Evolutionary conservation across 352 stramenopile genomes (phyloP), one percentile per base, ranked within the genome.

Genomic region (Globisporangium camurandrum): DNA sequence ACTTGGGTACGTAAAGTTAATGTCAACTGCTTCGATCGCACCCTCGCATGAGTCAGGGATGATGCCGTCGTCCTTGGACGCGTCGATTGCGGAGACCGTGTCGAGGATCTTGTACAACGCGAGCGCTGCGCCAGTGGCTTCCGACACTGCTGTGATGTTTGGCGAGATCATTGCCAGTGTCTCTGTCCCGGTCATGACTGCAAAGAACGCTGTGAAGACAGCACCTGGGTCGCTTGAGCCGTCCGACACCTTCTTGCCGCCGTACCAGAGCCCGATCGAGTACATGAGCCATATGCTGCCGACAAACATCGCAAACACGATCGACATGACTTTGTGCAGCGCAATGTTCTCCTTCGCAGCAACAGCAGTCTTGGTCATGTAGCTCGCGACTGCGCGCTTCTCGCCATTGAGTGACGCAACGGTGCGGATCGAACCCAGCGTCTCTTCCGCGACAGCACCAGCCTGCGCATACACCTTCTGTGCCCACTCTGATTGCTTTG

Each of bases 391-490:
- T 24, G 69, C 69, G 16, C 57, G 63, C 41, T 50, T 31, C 54
- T 80, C 71, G 16, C 48, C 66, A 28, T 78, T 80, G 19, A 72
- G 48, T 4, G 68, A 78, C 19, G 56, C 62, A n/a, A 93, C 79
- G 0, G 80, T 92, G 23, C 76, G 75, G 5, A 88, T 67, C 42
- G 88, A 91, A 40, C 70, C 64, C 24, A 91, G 60, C 1, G 72
- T 61, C 33, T 92, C 83, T 45, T 94, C 76, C 1, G 77, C 77
- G n/a, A 92, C 52, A 0, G 75, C 69, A 24, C 80, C 81, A 24
- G 76, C 80, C 42, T 87, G 64, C 16, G 58, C 69, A 43, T 88
- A 88, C 40, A 73, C 78, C 24, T 86, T n/a, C 64, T 11, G 84
- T 67, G 24, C 65, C 67, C 5, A n/a, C n/a, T n/a, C n/a, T n/a